These are phyloP conservation scores for Nyctanthes arbortristis DNA, from an alignment of 257 asterid genomes.

Conservation along the genomic window DNA sequence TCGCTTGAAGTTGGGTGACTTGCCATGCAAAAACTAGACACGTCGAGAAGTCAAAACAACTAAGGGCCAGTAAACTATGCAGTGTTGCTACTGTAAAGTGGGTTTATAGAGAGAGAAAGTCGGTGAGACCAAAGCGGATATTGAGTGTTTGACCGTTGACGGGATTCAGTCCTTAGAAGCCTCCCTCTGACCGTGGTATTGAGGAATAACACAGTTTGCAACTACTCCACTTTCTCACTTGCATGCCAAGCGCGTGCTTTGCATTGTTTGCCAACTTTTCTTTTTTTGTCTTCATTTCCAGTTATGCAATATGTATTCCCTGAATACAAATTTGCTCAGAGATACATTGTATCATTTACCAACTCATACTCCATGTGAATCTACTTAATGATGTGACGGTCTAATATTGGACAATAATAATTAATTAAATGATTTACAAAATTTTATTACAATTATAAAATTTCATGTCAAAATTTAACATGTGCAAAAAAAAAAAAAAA, in stretches of 20 bases:
- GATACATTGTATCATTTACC: too few species aligned
- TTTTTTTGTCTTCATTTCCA: not conserved
- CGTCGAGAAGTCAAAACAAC: not conserved
- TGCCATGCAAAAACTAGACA: too few species aligned
- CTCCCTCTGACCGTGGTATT: not conserved
- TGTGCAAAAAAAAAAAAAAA: too few species aligned
- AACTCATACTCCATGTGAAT: too few species aligned
- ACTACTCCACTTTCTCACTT: not conserved
- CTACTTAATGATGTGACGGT: too few species aligned
- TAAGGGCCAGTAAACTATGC: not conserved
- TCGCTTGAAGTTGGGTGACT: not conserved
- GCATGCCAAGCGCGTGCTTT: not conserved
- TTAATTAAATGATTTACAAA: too few species aligned
- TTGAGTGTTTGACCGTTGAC: constrained; percentile 3
- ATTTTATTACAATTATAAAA: too few species aligned
- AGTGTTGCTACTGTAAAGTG: not conserved
- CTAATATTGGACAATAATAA: too few species aligned
- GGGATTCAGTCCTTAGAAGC: not conserved
- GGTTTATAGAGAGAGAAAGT: not conserved
- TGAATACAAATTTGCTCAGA: too few species aligned
- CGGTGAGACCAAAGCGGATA: not conserved
- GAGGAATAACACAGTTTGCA: not conserved
- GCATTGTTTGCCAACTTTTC: not conserved
- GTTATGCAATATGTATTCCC: too few species aligned
- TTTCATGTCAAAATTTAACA: too few species aligned